Base-by-base conservation (phyloP, 2,329 filamentous ascomycete species). In the Aspergillus sp. region DNA sequence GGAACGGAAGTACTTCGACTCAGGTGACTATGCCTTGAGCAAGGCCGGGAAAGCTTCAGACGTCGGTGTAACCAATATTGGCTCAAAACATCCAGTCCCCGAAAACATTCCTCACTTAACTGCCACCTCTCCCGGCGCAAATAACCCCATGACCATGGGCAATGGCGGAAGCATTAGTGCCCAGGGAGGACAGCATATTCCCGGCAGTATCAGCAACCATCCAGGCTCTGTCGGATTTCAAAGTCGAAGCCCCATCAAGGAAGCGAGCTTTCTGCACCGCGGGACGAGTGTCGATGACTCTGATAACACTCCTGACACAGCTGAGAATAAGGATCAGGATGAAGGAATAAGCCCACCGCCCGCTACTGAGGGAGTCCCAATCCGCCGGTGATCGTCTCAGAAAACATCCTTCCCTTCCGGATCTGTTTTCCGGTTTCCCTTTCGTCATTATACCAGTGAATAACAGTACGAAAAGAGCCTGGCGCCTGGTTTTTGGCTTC, bases 1-100 rank as follows among this genome's bases (percentile, higher is more conserved):
- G 86, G 95, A 98, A 79, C 93, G 95, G 83, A 99, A 96, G 83
- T 97, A 97, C 83, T 97, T 97, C 80, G 93, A 97, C 83, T 95
- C 91, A 63, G 93, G 93, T 74, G 93, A 97, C 82, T 97, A 97
- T 74, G 93, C 93, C 74, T 91, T 97, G 82, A 94, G 91, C 79
- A 97, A 97, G 84, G 95, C 95, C 63, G 95, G 95, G 80, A 98
- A 98, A 83, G 93, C 92, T 77, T 91, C 93, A 74, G 91, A 95
- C 75, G 91, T 95, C 73, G 94, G 96, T 75, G 92, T 96, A 63
- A 96, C 94, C 75, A 90, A 90, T 73, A 92, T 99, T 74, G 95
- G 95, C 73, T 93, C 92, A 73, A 90, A 97, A 81, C 95, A 99
- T 79, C 95, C 95, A 58, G 89, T 93, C 55, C 93, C 93, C 68